Percentiles rank a stretch among this genome's conserved stretches.
Evolutionary conservation across 192 early-diverging fungal species (phyloP).

Genomic region (Coemansia sp.): DNA sequence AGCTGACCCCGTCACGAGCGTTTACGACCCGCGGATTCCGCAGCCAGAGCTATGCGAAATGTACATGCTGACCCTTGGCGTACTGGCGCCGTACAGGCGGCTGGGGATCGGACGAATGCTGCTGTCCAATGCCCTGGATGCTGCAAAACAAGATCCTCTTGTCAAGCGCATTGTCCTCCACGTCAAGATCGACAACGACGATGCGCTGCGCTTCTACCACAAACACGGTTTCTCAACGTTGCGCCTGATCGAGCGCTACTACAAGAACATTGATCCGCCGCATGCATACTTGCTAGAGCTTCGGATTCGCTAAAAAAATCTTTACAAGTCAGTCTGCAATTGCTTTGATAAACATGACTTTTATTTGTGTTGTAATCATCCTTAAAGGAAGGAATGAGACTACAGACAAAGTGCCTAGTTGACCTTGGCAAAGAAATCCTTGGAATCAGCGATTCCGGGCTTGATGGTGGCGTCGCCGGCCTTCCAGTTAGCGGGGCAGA

Average conservation of each 20-base stretch:
- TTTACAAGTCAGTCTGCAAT: neutral
- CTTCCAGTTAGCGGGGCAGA: conserved; percentile 84
- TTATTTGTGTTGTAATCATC: too few species aligned
- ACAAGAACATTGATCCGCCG: conserved; percentile 78
- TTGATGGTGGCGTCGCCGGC: conserved; percentile 77
- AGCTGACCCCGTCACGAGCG: conserved; percentile 42
- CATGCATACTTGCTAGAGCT: conserved; percentile 71
- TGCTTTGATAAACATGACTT: neutral
- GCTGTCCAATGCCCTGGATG: conserved; percentile 58
- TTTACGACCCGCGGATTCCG: conserved; percentile 18
- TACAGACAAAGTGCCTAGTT: conserved; percentile 15
- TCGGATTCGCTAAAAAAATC: conserved; percentile 14
- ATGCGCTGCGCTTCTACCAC: conserved; percentile 82
- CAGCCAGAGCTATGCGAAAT: conserved; percentile 34
- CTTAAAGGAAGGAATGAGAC: conserved; percentile 5
- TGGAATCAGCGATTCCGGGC: conserved; percentile 61
- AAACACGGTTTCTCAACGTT: conserved; percentile 69
- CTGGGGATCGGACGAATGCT: conserved; percentile 70
- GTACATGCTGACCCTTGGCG: conserved; percentile 94
- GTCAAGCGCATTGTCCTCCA: conserved; percentile 72
- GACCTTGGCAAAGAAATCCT: conserved; percentile 68
- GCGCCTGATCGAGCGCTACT: conserved; percentile 69
- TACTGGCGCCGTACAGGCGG: conserved; percentile 80
- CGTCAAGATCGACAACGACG: conserved; percentile 79
- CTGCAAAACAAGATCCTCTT: conserved; percentile 42